Percentiles rank a stretch among this genome's conserved stretches.
phyloP scores from a whole-genome alignment of 192 early-diverging fungal genomes.

The Linnemannia elongata region DNA sequence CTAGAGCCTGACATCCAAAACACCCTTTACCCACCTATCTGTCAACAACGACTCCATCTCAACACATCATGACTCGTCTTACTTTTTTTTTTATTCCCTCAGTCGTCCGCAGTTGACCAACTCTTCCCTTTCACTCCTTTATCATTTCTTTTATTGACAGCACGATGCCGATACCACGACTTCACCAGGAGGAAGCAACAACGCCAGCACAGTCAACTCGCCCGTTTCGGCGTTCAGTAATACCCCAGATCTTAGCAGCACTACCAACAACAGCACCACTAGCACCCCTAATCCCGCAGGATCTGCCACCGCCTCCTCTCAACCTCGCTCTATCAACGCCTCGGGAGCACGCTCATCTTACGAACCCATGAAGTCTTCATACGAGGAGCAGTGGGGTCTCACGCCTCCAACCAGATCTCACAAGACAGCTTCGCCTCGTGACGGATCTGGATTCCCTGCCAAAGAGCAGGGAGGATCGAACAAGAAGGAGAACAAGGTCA shows the following conservation, averaged over 20 bases:
- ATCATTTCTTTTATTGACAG: constrained; percentile 9
- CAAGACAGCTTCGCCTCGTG: constrained; percentile 45
- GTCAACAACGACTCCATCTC: not conserved
- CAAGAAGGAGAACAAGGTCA: constrained; percentile 47
- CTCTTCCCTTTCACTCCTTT: not conserved
- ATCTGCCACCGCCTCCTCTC: constrained; percentile 7
- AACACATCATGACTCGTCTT: constrained; percentile 5
- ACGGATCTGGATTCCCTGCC: constrained; percentile 38
- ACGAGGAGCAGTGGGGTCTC: constrained; percentile 62
- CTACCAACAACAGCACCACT: constrained; percentile 12
- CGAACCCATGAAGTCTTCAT: constrained; percentile 66
- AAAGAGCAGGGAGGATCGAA: constrained; percentile 13
- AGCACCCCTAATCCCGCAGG: constrained; percentile 5
- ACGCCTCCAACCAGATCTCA: constrained; percentile 25
- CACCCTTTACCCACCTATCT: not conserved
- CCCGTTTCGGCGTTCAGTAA: constrained; percentile 48
- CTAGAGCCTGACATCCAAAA: not conserved
- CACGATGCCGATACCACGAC: constrained; percentile 49
- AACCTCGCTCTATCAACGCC: constrained; percentile 35
- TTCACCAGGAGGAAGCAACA: constrained; percentile 50
- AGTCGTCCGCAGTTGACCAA: not conserved
- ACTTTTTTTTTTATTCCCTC: not conserved
- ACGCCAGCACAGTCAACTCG: constrained; percentile 32
- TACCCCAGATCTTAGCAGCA: constrained; percentile 39
- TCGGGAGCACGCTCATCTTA: constrained; percentile 58